Evolutionary conservation across 306 rosid genomes (phyloP), one percentile per base, ranked within the genome.

Genomic region (Cucumis melo): DNA sequence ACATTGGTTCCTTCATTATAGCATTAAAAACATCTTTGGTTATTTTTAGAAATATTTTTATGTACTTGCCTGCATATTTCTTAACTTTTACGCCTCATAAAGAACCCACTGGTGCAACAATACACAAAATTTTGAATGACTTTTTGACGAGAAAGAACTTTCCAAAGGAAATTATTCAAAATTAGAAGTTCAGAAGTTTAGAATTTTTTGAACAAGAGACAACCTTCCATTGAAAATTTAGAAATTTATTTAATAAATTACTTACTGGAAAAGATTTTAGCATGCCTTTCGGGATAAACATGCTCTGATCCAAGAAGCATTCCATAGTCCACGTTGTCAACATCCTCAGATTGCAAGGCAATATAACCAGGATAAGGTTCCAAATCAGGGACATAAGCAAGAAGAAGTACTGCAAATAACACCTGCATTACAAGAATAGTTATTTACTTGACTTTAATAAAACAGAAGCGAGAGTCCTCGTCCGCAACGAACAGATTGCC

Each of bases 251-350:
- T 80, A 29, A 10, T 29, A 73, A 60, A 56, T 70, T 54, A 81
- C 97, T 83, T 78, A 93, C 98, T 89, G 48, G 98, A 91, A 75
- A 89, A 81, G 48, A 91, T 2, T 78, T 60, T 86, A 54, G 58
- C 89, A 36, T 67, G 80, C 79, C 88, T 85, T 83, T 93, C 98
- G 3, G 97, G 98, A 85, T 32, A 93, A 77, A 89, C 88, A 80
- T 88, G 83, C 58, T 91, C 92, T 80, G 82, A 92, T 55, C 85
- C 93, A 57, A 84, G 79, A 78, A 91, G 84, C 73, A 83, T 88
- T 81, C 88, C 93, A 71, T 91, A 91, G 77, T 85, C 97, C 42
- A 77, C 82, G 78, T 88, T 81, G 80, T 85, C 84, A 65, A 84
- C 87, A 80, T 80, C 8, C 54, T 87, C 97, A 10, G 84, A 46